Percentiles rank a stretch among this genome's conserved stretches.
phyloP scores from a whole-genome alignment of 192 early-diverging fungal species.

The Glomus cerebriforme region DNA sequence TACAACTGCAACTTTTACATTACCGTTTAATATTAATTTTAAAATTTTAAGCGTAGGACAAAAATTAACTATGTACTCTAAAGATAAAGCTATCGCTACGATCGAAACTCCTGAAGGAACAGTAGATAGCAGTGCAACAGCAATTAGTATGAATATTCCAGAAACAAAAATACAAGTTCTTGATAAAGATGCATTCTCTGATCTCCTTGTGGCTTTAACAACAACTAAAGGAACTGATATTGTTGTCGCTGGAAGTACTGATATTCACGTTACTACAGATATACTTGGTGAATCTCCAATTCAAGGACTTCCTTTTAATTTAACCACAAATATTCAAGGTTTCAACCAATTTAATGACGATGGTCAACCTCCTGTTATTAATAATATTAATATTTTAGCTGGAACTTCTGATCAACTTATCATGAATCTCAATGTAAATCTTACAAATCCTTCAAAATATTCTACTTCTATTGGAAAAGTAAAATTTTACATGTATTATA shows the following conservation, averaged over 20 bases:
- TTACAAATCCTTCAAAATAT: neutral
- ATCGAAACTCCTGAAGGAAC: neutral
- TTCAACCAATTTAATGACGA: neutral
- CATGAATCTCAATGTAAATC: neutral
- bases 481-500: neutral
- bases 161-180: neutral
- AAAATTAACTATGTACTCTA: neutral
- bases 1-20: slow-evolving; percentile 42
- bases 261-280: neutral
- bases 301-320: neutral
- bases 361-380: neutral
- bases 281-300: neutral
- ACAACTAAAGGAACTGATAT: neutral
- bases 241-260: neutral
- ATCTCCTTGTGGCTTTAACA: neutral
- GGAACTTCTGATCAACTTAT: neutral
- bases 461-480: neutral
- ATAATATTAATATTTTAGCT: neutral
- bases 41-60: neutral
- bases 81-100: neutral
- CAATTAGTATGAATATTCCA: neutral
- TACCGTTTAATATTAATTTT: slow-evolving; percentile 51
- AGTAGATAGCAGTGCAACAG: neutral
- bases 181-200: neutral
- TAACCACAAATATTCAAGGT: neutral